These are phyloP conservation scores for Populus hybrid DNA, from an alignment of 441 rosid species.

Conservation along the genomic window DNA sequence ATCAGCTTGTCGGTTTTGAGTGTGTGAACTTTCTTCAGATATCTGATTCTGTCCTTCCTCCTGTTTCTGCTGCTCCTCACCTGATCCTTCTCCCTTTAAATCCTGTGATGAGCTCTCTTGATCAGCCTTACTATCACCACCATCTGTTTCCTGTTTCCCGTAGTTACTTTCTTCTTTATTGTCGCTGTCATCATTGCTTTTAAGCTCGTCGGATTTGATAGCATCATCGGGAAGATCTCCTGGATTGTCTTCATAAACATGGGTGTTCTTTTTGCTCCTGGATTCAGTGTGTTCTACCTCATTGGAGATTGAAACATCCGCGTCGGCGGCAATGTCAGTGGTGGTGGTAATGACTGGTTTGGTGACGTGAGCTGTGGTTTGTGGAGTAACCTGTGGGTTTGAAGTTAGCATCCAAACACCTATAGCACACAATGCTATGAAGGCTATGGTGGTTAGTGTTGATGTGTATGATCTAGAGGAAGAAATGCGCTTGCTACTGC, in stretches of 20 bases:
- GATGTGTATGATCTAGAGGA: constrained; percentile 53
- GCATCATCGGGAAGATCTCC: constrained; percentile 87
- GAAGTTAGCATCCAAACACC: constrained; percentile 86
- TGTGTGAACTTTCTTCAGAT: constrained; percentile 38
- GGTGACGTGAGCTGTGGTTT: constrained; percentile 30
- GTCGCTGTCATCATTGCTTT: constrained; percentile 3
- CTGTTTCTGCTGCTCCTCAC: constrained; percentile 34
- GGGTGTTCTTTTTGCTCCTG: constrained; percentile 24
- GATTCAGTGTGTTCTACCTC: background rate
- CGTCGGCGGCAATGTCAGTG: background rate
- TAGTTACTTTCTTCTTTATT: background rate
- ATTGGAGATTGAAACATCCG: background rate
- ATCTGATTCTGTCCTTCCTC: constrained; percentile 33
- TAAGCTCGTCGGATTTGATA: constrained; percentile 56
- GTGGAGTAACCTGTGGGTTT: constrained; percentile 48
- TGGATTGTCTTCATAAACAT: constrained; percentile 71
- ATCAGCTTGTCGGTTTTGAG: constrained; percentile 29
- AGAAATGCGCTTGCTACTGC: constrained; percentile 49
- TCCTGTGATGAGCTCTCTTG: constrained; percentile 15
- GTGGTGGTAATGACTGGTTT: background rate
- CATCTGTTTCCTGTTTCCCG: background rate
- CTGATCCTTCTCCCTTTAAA: constrained; percentile 28
- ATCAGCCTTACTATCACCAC: constrained; percentile 1
- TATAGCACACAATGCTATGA: constrained; percentile 58
- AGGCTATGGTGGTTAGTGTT: constrained; percentile 65